phyloP scores from a whole-genome alignment of 2,329 filamentous ascomycete species.

The Hypoxylon sp. region DNA sequence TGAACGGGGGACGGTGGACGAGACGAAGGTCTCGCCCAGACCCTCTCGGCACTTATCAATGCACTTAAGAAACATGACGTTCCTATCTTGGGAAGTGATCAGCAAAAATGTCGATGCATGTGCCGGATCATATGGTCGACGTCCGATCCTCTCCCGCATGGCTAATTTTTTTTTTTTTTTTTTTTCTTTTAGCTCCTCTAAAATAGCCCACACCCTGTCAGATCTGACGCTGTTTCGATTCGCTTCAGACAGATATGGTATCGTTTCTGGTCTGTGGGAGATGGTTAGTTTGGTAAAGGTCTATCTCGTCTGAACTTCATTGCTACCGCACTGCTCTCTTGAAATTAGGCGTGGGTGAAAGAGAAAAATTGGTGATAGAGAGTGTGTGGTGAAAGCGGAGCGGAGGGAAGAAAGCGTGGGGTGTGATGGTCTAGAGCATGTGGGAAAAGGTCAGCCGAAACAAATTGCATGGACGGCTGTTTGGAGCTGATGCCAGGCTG shows the following conservation, averaged over 20 bases:
- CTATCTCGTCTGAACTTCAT: slow-evolving; percentile 14
- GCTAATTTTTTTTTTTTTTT: slow-evolving; percentile 13
- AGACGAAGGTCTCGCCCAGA: slow-evolving; percentile 37
- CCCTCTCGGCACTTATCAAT: slow-evolving; percentile 41
- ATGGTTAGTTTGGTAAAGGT: slow-evolving; percentile 19
- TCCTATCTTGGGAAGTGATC: slow-evolving; percentile 38
- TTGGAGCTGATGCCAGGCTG: slow-evolving; percentile 38
- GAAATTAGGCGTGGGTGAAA: slow-evolving; percentile 27
- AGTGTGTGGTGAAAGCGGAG: slow-evolving; percentile 24
- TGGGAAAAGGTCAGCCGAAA: slow-evolving; percentile 36
- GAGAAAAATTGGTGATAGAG: neutral
- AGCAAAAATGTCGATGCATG: slow-evolving; percentile 34
- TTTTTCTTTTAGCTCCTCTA: slow-evolving; percentile 4
- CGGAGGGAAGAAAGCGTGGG: slow-evolving; percentile 30
- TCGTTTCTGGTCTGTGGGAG: slow-evolving; percentile 15
- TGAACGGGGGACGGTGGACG: slow-evolving; percentile 29
- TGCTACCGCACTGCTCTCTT: slow-evolving; percentile 31
- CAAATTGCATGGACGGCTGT: slow-evolving; percentile 31
- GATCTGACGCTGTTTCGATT: slow-evolving; percentile 28
- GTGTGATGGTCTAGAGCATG: slow-evolving; percentile 36
- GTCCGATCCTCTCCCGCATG: slow-evolving; percentile 34
- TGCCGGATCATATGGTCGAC: slow-evolving; percentile 39
- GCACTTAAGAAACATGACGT: slow-evolving; percentile 40
- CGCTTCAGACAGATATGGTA: slow-evolving; percentile 24
- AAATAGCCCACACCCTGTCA: slow-evolving; percentile 19